These are phyloP conservation scores for Talaromyces sp. DNA, from an alignment of 2,329 filamentous ascomycete genomes.

Conservation along the genomic window DNA sequence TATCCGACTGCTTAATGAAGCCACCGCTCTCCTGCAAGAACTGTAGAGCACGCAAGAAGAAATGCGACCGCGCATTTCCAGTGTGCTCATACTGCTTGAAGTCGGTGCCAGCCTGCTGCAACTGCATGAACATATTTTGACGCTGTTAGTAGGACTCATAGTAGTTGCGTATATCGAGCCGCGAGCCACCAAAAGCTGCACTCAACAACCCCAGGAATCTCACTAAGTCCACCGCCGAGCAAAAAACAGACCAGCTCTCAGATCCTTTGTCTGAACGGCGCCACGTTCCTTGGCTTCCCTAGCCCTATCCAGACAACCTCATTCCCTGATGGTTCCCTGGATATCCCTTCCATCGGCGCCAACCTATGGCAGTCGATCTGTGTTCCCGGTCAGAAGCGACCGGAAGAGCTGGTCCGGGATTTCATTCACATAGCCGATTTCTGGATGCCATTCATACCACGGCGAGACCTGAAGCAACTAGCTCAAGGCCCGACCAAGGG, in stretches of 20 bases:
- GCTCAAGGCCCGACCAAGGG: neutral
- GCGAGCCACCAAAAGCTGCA: neutral
- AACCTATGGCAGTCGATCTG: neutral
- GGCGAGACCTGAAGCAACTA: neutral
- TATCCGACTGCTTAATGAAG: constrained; percentile 16
- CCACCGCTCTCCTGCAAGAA: constrained; percentile 23
- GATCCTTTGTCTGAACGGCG: neutral
- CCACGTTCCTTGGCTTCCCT: neutral
- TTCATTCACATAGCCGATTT: neutral
- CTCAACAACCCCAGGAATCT: neutral
- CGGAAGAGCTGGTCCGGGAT: neutral
- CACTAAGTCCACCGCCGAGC: neutral
- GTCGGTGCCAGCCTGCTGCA: constrained; percentile 23
- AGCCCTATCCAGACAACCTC: neutral
- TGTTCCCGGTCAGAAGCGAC: neutral
- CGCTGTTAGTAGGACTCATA: neutral
- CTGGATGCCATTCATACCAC: neutral
- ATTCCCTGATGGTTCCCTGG: neutral
- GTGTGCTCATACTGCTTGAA: constrained; percentile 23
- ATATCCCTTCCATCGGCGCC: neutral
- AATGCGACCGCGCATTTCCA: constrained; percentile 24
- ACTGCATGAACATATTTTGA: neutral
- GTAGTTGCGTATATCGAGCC: neutral
- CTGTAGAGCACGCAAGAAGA: constrained; percentile 23
- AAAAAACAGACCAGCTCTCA: neutral